These are phyloP conservation scores for Salix exigua DNA, from an alignment of 345 rosid genomes.

Conservation along the genomic window DNA sequence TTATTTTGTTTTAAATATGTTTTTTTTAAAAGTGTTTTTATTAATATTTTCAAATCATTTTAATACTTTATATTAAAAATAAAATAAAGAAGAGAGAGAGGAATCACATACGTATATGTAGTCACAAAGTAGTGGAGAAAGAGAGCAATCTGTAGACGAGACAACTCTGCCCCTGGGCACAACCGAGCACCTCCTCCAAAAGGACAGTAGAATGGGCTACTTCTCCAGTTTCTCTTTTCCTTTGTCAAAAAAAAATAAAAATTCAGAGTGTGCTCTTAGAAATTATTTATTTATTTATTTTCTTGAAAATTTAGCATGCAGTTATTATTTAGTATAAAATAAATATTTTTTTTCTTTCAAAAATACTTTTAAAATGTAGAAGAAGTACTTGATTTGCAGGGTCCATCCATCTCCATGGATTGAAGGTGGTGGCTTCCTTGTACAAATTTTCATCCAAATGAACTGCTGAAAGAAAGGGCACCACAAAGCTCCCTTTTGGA, in stretches of 20 bases:
- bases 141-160: slow-evolving; percentile 81
- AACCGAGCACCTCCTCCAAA: slow-evolving; percentile 88
- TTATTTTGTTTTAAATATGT: too few relatives aligned
- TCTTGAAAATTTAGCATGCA: too few relatives aligned
- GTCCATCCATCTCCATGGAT: slow-evolving; percentile 92
- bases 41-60: too few relatives aligned
- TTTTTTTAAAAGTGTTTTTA: too few relatives aligned
- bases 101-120: slow-evolving; percentile 41
- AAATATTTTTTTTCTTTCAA: too few relatives aligned
- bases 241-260: slow-evolving; percentile 11
- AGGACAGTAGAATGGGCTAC: slow-evolving; percentile 54
- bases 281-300: too few relatives aligned
- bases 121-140: slow-evolving; percentile 67
- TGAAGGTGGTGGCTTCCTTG: slow-evolving; percentile 47
- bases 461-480: slow-evolving; percentile 83
- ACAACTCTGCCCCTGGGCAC: slow-evolving; percentile 88
- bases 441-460: slow-evolving; percentile 67
- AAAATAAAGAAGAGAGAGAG: background rate
- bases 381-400: slow-evolving; percentile 52
- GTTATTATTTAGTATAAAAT: too few relatives aligned
- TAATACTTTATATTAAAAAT: too few relatives aligned
- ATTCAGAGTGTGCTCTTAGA: too few relatives aligned
- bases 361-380: background rate
- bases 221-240: slow-evolving; percentile 89
- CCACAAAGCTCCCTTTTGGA: slow-evolving; percentile 80